Conservation (phyloP, 306 rosid species). For the Prunus mongolica region DNA sequence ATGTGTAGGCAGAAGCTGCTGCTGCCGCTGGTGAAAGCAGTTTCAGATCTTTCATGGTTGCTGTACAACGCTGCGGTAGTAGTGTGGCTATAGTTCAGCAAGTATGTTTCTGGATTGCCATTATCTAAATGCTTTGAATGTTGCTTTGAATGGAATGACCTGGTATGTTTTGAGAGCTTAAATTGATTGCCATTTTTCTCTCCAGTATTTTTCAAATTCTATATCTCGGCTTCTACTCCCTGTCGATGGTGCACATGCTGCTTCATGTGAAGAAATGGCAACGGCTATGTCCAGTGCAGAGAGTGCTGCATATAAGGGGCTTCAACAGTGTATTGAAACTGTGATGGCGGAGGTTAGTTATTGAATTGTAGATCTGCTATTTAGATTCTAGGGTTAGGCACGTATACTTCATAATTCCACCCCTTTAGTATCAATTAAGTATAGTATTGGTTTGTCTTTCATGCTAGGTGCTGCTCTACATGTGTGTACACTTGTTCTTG, state of each 20-base stretch:
- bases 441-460: not conserved
- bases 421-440: not conserved
- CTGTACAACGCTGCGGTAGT: constrained; percentile 98
- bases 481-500: constrained; percentile 1
- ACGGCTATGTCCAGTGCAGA: constrained; percentile 99
- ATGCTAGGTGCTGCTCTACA: constrained; percentile 8
- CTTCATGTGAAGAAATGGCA: constrained; percentile 99
- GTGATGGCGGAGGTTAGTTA: constrained; percentile 97
- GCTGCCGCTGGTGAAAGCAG: constrained; percentile 99
- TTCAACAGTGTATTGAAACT: constrained; percentile 92
- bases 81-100: constrained; percentile 99
- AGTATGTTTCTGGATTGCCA: constrained; percentile 44
- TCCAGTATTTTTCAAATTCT: constrained; percentile 87
- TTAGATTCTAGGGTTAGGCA: constrained; percentile 12
- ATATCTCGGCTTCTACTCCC: constrained; percentile 97
- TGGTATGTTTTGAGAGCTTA: constrained; percentile 14
- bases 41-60: constrained; percentile 98
- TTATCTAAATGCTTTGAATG: constrained; percentile 15
- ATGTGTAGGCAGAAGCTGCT: constrained; percentile 94
- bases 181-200: constrained; percentile 27
- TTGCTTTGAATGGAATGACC: constrained; percentile 8
- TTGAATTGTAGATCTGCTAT: not conserved
- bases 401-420: constrained; percentile 8
- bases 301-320: constrained; percentile 96
- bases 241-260: constrained; percentile 98